Base-by-base conservation (phyloP, 2,329 filamentous ascomycete genomes). In the Ophiostoma himal-ulmi region DNA sequence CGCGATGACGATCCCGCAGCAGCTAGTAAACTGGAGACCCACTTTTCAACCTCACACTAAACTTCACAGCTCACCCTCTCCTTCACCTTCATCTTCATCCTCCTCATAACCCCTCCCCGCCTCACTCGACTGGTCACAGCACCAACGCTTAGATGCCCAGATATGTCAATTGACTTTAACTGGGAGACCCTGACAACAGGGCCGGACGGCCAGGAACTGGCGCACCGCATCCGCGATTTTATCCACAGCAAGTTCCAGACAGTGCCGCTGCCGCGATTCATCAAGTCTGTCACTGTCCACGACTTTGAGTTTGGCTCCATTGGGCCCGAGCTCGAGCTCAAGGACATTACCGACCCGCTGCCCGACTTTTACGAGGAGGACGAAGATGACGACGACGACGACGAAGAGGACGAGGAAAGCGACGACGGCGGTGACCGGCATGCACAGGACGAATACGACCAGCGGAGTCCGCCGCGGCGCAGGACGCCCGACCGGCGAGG, bases 81-180 rank as follows among this genome's bases (percentile, higher is more conserved):
- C 17, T 48, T n/a, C 17, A n/a, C n/a, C 44, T 20, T 20, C 20
- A 6, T n/a, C 14, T 6, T 48, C 44, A 48, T 17, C 44, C 14
- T 20, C 17, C 13, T 39, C 37, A 11, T 13, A 39, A 10, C 11
- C 44, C 17, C 14, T 57, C 26, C 13, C 10, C 52, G 2, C 22
- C 20, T 30, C 3, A 30, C 30, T 30, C 30, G 4, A 30, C 30
- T 30, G 30, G 30, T 3, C 3, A 30, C 30, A 30, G 30, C 30
- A 30, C 30, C 30, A 30, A 30, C 30, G 30, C 30, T 30, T 30
- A 30, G 30, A 36, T 34, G 7, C 14, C 5, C 34, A n/a, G 14
- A 17, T 26, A 99, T 99, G 95, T 98, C 95, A 75, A 94, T 99
- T 83, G 94, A 98, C 78, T 90, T 99, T 79, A 93, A 96, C 81